A percentile compares a stretch with the other conserved stretches of the same genome.
Conservation (phyloP, 306 rosid genomes). For the Pterocarpus santalinus region DNA sequence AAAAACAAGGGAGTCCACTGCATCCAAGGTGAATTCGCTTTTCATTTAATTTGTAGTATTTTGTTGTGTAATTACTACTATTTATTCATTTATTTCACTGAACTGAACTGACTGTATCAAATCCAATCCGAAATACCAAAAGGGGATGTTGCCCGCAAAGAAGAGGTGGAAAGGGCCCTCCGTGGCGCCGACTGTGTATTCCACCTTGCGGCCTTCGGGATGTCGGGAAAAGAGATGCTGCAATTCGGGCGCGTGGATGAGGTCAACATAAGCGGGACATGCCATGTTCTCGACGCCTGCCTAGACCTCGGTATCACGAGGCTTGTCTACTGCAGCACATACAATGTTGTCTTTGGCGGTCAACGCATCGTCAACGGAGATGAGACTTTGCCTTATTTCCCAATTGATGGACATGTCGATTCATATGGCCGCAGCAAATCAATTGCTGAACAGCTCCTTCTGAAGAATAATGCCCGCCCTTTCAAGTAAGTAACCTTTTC, state of each 20-base stretch:
- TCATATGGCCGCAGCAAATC: conserved; percentile 89
- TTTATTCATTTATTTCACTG: background rate
- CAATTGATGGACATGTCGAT: conserved; percentile 79
- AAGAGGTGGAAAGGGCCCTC: conserved; percentile 77
- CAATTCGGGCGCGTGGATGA: conserved; percentile 80
- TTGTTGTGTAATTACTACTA: background rate
- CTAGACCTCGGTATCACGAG: conserved; percentile 67
- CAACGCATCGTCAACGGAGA: conserved; percentile 75
- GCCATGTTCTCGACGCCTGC: conserved; percentile 80
- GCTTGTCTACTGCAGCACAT: conserved; percentile 88
- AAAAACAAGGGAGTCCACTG: conserved; percentile 61
- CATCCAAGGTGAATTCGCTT: conserved; percentile 64
- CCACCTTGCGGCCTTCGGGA: conserved; percentile 87
- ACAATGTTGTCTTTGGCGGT: conserved; percentile 88
- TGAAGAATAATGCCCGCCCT: conserved; percentile 68
- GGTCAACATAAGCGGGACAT: conserved; percentile 88
- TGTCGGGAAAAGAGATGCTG: conserved; percentile 96
- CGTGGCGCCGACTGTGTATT: conserved; percentile 83
- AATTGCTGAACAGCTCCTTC: conserved; percentile 88
- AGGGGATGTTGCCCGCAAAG: conserved; percentile 76
- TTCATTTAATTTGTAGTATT: background rate
- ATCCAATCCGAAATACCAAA: background rate
- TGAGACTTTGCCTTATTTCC: conserved; percentile 79
- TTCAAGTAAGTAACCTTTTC: too few relatives aligned
- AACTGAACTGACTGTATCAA: background rate